phyloP scores from a whole-genome alignment of 108 stramenopile genomes.

The Phaeodactylum tricornutum region DNA sequence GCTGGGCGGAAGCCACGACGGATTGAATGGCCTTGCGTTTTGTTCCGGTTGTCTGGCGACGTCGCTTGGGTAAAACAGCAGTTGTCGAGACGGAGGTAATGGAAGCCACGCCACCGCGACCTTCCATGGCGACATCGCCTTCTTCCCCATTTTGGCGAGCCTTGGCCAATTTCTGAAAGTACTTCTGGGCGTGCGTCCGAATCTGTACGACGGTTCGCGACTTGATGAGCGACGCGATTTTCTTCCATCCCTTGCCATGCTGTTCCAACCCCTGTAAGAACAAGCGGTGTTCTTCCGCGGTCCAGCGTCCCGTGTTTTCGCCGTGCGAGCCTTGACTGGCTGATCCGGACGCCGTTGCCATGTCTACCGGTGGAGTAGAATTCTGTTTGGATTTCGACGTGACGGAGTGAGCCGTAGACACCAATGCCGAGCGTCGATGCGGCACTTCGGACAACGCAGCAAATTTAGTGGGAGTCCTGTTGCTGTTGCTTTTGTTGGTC shows the following conservation, averaged over 20 bases:
- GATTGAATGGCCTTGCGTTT: slow-evolving; percentile 74
- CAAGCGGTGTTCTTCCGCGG: slow-evolving; percentile 88
- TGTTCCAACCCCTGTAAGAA: slow-evolving; percentile 91
- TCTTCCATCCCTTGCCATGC: slow-evolving; percentile 95
- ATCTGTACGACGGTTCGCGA: slow-evolving; percentile 95
- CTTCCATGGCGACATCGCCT: slow-evolving; percentile 52
- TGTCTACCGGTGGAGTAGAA: background rate
- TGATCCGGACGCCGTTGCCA: slow-evolving; percentile 20
- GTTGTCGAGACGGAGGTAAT: slow-evolving; percentile 10
- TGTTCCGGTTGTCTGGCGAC: slow-evolving; percentile 51
- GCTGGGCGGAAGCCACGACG: slow-evolving; percentile 51
- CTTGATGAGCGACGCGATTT: slow-evolving; percentile 82
- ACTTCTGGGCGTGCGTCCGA: slow-evolving; percentile 98
- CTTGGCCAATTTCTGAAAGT: slow-evolving; percentile 98
- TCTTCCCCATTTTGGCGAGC: slow-evolving; percentile 78
- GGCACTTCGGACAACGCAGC: no score
- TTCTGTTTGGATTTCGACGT: background rate
- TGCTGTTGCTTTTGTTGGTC: no score
- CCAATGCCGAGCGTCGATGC: no score
- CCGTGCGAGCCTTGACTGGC: slow-evolving; percentile 15
- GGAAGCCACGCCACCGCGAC: slow-evolving; percentile 25
- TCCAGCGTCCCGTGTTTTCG: slow-evolving; percentile 97
- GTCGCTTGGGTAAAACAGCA: slow-evolving; percentile 26
- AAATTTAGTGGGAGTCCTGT: no score
- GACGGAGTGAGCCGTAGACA: no score